phyloP scores from a whole-genome alignment of 805 yeast species.

The Isabelozyma rhagii region DNA sequence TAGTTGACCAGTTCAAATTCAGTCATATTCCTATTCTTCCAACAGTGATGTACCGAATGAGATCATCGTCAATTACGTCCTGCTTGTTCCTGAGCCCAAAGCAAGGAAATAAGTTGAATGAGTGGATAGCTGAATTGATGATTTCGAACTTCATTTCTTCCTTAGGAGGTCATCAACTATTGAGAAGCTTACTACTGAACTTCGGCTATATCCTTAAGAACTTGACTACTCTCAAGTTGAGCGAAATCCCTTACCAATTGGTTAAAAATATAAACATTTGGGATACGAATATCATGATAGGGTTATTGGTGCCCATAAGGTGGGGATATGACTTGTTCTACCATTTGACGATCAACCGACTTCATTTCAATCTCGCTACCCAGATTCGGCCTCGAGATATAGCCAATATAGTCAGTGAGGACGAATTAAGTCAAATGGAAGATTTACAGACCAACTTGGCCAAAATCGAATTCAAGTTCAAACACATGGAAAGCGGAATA shows the following conservation, averaged over 20 bases:
- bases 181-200: slow-evolving; percentile 4
- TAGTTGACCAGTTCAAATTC: slow-evolving; percentile 34
- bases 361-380: slow-evolving; percentile 27
- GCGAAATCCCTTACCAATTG: not conserved
- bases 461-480: slow-evolving; percentile 5
- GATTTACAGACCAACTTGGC: slow-evolving; percentile 10
- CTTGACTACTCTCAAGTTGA: not conserved
- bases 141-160: slow-evolving; percentile 35
- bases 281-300: slow-evolving; percentile 29
- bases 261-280: slow-evolving; percentile 24
- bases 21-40: slow-evolving; percentile 39
- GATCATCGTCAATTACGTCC: slow-evolving; percentile 26
- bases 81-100: slow-evolving; percentile 20
- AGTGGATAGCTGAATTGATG: slow-evolving; percentile 32
- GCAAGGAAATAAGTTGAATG: slow-evolving; percentile 5
- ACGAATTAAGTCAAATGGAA: slow-evolving; percentile 21
- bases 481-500: slow-evolving; percentile 1
- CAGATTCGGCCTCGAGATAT: slow-evolving; percentile 29
- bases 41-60: slow-evolving; percentile 34
- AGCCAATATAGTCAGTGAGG: slow-evolving; percentile 22
- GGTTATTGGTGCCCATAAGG: slow-evolving; percentile 31
- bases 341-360: slow-evolving; percentile 29
- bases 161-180: slow-evolving; percentile 32
- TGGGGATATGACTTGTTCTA: slow-evolving; percentile 35
- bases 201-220: not conserved